Evolutionary conservation across 495 filamentous ascomycete genomes (phyloP).

Genomic region (Podospora anserina): DNA sequence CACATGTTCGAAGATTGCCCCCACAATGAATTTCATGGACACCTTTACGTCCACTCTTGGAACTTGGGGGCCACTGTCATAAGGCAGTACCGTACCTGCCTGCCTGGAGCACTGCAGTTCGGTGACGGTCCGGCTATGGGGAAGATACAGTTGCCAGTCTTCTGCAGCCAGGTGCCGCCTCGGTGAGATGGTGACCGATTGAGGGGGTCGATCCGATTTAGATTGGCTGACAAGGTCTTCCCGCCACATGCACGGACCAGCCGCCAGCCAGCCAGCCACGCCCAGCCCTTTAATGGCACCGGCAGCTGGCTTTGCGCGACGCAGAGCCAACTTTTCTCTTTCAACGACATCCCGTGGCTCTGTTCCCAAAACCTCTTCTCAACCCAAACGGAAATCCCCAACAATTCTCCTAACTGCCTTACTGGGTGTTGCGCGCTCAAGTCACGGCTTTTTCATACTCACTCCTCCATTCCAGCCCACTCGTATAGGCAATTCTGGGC

Average conservation of each 20-base stretch:
- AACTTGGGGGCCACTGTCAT: background rate
- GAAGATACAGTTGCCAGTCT: background rate
- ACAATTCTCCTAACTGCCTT: conserved; percentile 13
- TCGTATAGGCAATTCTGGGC: conserved; percentile 24
- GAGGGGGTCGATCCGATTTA: background rate
- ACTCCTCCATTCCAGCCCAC: conserved; percentile 8
- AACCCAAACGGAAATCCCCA: conserved; percentile 15
- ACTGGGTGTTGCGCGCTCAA: conserved; percentile 1
- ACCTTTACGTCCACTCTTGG: conserved; percentile 15
- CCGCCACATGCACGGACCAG: conserved; percentile 25
- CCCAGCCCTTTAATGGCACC: conserved; percentile 26
- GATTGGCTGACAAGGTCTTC: background rate
- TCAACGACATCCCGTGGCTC: conserved; percentile 23
- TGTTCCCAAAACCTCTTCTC: conserved; percentile 13
- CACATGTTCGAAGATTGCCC: conserved; percentile 22
- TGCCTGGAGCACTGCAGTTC: background rate
- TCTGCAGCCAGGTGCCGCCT: background rate
- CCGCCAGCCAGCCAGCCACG: background rate
- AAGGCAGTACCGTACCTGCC: background rate
- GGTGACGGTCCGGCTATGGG: background rate
- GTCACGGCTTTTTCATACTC: conserved; percentile 13
- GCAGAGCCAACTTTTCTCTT: conserved; percentile 31
- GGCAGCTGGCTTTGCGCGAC: conserved; percentile 46
- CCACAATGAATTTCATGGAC: conserved; percentile 19
- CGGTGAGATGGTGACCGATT: background rate